Evolutionary conservation across 179 eudicot species (phyloP), one percentile per base, ranked within the genome.

Genomic region (Carnegiea gigantea): DNA sequence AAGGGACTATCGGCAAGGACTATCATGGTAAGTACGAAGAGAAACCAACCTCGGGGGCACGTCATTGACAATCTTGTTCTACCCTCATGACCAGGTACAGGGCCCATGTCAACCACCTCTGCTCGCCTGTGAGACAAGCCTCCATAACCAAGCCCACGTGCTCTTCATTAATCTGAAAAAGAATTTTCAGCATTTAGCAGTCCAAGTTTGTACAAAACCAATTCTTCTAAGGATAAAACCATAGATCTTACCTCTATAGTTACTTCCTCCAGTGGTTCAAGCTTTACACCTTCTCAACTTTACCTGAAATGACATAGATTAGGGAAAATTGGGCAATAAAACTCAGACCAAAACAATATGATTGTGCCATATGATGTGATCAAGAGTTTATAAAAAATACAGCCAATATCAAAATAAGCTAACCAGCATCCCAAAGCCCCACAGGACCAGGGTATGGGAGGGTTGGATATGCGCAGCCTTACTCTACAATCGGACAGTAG

Each of bases 201-300:
- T 60, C 48, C 43, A 48, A 30, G 62, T 73, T 57, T 54, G 36
- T 6, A 79, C 21, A 38, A 15, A 33, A 5, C n/a, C n/a, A 28
- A 43, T 44, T 51, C 3, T n/a, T 24, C 62, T 73, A 60, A 11
- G 70, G 11, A 15, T 23, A 30, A 44, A 44, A 76, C 73, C 43
- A 38, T 13, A 62, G 23, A 17, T 44, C 78, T 78, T 81, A 93
- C 99, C 98, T 96, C 99, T 75, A 96, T 90, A 43, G 98, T 96
- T 77, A 96, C 99, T 92, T 96, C 99, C 89, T 96, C 99, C 81
- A 96, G 83, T 77, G 99, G 99, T 87, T 96, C 99, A 77, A 93
- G 90, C 88, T 91, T 96, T 82, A 84, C 85, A 76, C 95, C 89
- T 88, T 89, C 84, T 93, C 95, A 24, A 64, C 83, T 86, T 96